Base-by-base conservation (phyloP, 2,329 filamentous ascomycete genomes). In the Cryoendolithus antarcticus region DNA sequence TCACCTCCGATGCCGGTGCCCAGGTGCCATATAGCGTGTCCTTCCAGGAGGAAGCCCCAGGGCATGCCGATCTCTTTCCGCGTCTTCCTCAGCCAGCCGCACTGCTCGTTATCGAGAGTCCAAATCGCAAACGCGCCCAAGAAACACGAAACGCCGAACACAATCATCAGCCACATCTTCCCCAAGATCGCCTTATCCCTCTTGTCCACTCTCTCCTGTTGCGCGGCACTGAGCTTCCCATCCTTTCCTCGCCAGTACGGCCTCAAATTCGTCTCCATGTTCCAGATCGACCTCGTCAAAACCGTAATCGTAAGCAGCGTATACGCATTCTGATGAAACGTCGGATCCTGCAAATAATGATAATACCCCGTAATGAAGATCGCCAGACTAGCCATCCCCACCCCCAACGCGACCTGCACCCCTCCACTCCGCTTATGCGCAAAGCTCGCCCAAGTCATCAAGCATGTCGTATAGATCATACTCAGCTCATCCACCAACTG, bases 241-340 rank as follows among this genome's bases (percentile, higher is more conserved):
- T 27, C 7, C 4, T 6, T 27, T 8, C 24, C 24, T 8, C 24
- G 55, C 39, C 72, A 67, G 4, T 64, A 69, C 6, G 78, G 77
- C 8, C 78, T 69, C 30, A 83, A 64, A 28, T 70, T 74, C 37
- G 70, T 60, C 50, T 84, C 80, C 80, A 48, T 50, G 31, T 41
- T 21, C 9, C 27, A 41, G 45, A 55, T 47, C 30, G 37, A 53
- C 50, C 82, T 76, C 38, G 82, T 65, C 15, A 91, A 69, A 13
- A 89, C 75, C 32, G 77, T 66, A 4, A 71, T 70, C 0, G 84
- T 91, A 32, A 93, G 63, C 3, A 81, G 55, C 2, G 77, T 82
- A 50, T 86, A 93, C 4, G 80, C 80, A 44, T 76, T 78, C 57
- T 93, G 84, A 61, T 93, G 86, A 59, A 93, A 93, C 1, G 75